These are phyloP conservation scores for Talaromyces sp. DNA, from an alignment of 2,329 filamentous ascomycete species.

Conservation along the genomic window DNA sequence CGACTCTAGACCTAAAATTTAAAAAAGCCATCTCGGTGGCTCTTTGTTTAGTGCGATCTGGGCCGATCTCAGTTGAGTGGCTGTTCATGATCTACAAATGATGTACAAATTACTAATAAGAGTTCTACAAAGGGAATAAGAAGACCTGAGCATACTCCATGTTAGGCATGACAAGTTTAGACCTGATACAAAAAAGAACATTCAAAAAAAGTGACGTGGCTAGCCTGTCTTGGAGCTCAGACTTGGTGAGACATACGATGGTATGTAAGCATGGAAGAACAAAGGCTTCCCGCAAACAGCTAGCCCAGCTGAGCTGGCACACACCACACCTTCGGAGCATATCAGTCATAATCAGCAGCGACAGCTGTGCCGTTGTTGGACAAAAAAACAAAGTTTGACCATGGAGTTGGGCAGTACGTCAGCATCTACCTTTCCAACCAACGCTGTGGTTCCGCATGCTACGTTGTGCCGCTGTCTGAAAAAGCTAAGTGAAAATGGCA, in stretches of 20 bases:
- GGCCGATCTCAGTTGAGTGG: not conserved
- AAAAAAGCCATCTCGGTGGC: not conserved
- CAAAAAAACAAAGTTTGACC: not conserved
- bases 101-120: not conserved
- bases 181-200: not conserved
- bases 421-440: not conserved
- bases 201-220: not conserved
- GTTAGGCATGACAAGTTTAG: not conserved
- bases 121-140: too few relatives aligned
- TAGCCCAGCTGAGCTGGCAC: not conserved
- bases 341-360: not conserved
- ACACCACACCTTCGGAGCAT: not conserved
- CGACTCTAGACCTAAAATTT: not conserved
- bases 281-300: not conserved
- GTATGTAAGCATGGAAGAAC: not conserved
- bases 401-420: not conserved
- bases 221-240: not conserved
- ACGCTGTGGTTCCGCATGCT: not conserved
- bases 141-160: not conserved
- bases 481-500: not conserved
- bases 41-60: not conserved
- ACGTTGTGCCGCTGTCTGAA: not conserved
- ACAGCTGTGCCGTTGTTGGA: not conserved
- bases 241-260: not conserved
- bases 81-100: not conserved